phyloP scores from a whole-genome alignment of 805 yeast species.

The Nakazawaea ernobii region DNA sequence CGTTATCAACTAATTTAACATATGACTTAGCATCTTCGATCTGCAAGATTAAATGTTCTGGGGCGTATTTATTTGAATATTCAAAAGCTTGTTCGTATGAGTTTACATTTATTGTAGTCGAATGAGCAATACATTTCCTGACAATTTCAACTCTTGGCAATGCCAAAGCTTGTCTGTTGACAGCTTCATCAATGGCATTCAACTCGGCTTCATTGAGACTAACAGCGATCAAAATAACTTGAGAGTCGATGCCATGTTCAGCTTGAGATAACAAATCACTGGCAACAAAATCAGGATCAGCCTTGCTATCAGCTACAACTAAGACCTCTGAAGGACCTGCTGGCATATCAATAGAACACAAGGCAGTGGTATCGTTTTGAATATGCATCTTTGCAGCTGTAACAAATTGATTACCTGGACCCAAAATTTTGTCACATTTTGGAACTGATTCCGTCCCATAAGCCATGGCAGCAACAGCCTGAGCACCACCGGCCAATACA shows the following conservation, averaged over 20 bases:
- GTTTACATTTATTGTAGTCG: slow-evolving; percentile 68
- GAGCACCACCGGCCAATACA: slow-evolving; percentile 98
- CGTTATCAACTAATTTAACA: slow-evolving; percentile 76
- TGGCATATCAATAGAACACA: slow-evolving; percentile 98
- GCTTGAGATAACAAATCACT: slow-evolving; percentile 95
- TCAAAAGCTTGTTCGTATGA: slow-evolving; percentile 74
- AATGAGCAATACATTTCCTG: slow-evolving; percentile 87
- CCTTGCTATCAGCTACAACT: slow-evolving; percentile 83
- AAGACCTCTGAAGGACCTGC: slow-evolving; percentile 99
- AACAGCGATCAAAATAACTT: slow-evolving; percentile 87
- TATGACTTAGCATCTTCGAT: slow-evolving; percentile 69
- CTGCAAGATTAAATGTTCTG: slow-evolving; percentile 95
- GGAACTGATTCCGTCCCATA: slow-evolving; percentile 92
- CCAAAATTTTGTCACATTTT: slow-evolving; percentile 93
- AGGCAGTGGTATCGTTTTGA: slow-evolving; percentile 90
- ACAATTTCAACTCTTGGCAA: slow-evolving; percentile 93
- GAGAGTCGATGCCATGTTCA: slow-evolving; percentile 98
- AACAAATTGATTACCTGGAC: slow-evolving; percentile 99
- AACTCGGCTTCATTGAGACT: slow-evolving; percentile 56
- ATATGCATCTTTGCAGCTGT: slow-evolving; percentile 99
- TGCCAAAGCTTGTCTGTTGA: slow-evolving; percentile 73
- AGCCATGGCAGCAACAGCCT: slow-evolving; percentile 98
- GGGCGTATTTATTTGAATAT: slow-evolving; percentile 91
- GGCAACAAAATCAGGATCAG: slow-evolving; percentile 97
- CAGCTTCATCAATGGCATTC: slow-evolving; percentile 70